Conservation (phyloP, 1,139 yeast genomes). For the Yamadazyma sp. region DNA sequence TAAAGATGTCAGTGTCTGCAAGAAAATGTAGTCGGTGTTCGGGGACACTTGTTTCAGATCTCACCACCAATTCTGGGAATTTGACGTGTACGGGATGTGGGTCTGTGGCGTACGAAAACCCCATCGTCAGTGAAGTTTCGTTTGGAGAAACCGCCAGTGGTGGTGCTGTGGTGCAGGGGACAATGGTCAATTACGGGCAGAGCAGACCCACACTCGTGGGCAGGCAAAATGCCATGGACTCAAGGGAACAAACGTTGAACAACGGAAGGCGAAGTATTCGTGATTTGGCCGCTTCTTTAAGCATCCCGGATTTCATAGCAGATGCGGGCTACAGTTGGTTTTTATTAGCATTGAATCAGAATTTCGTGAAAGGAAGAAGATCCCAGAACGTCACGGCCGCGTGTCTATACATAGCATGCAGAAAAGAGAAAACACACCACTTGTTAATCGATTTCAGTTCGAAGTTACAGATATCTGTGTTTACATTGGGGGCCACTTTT, state of each 20-base stretch:
- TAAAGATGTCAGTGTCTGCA: conserved; percentile 1
- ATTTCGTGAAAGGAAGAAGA: conserved; percentile 93
- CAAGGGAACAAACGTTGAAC: conserved; percentile 82
- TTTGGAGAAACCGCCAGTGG: conserved; percentile 92
- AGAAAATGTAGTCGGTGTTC: conserved; percentile 5
- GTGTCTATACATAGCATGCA: conserved; percentile 90
- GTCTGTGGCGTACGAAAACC: conserved; percentile 83
- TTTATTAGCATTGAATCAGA: conserved; percentile 76
- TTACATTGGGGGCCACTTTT: conserved; percentile 93
- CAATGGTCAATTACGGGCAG: conserved; percentile 89
- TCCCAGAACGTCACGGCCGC: conserved; percentile 95
- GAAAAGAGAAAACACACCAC: conserved; percentile 87
- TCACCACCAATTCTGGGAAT: conserved; percentile 66
- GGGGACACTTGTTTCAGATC: conserved; percentile 29
- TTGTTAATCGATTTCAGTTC: conserved; percentile 95
- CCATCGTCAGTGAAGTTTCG: conserved; percentile 92
- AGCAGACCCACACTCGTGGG: conserved; percentile 69
- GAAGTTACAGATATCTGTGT: conserved; percentile 84
- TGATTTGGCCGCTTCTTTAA: conserved; percentile 75
- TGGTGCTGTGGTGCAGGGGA: conserved; percentile 94
- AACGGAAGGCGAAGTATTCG: conserved; percentile 78
- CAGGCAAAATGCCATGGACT: conserved; percentile 70
- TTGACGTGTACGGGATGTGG: conserved; percentile 83
- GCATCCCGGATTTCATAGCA: conserved; percentile 79
- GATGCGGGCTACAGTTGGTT: conserved; percentile 91